These are phyloP conservation scores for Diddensiella transvaalensis DNA, from an alignment of 805 yeast species.

Conservation along the genomic window DNA sequence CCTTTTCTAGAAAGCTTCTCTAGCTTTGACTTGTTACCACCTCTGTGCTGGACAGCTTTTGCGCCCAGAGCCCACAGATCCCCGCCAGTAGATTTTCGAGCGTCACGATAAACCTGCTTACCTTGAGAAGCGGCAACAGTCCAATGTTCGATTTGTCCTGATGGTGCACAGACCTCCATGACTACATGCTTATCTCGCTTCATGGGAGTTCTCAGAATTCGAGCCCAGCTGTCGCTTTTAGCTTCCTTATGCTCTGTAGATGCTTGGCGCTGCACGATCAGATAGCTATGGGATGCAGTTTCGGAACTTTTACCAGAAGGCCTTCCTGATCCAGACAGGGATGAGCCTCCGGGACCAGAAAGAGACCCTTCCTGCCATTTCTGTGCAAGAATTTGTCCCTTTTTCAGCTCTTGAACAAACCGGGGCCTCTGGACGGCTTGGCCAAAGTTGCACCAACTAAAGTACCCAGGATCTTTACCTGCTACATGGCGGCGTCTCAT, in stretches of 20 bases:
- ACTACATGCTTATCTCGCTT: slow-evolving; percentile 81
- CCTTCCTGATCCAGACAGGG: slow-evolving; percentile 71
- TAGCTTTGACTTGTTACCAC: slow-evolving; percentile 25
- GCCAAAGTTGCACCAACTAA: slow-evolving; percentile 72
- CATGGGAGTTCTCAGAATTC: slow-evolving; percentile 62
- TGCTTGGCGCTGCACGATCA: slow-evolving; percentile 64
- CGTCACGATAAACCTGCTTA: slow-evolving; percentile 78
- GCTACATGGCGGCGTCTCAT: slow-evolving; percentile 37
- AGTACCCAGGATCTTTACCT: slow-evolving; percentile 24
- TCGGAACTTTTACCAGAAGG: slow-evolving; percentile 69
- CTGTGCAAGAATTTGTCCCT: slow-evolving; percentile 71
- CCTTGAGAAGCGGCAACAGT: slow-evolving; percentile 75
- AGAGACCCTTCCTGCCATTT: slow-evolving; percentile 59
- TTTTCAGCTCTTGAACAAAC: slow-evolving; percentile 76
- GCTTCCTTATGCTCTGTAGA: slow-evolving; percentile 28
- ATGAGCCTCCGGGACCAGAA: slow-evolving; percentile 46
- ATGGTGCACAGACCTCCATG: slow-evolving; percentile 72
- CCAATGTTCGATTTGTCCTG: slow-evolving; percentile 84
- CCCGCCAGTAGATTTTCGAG: slow-evolving; percentile 77
- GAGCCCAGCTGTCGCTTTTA: slow-evolving; percentile 53
- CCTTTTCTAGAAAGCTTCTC: slow-evolving; percentile 6
- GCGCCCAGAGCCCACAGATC: slow-evolving; percentile 82
- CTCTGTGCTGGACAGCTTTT: slow-evolving; percentile 44
- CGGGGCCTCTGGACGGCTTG: slow-evolving; percentile 73
- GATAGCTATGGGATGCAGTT: slow-evolving; percentile 66